Evolutionary conservation across 2,329 filamentous ascomycete genomes (phyloP), one percentile per base, ranked within the genome.

Genomic region (Camillea tinctor): DNA sequence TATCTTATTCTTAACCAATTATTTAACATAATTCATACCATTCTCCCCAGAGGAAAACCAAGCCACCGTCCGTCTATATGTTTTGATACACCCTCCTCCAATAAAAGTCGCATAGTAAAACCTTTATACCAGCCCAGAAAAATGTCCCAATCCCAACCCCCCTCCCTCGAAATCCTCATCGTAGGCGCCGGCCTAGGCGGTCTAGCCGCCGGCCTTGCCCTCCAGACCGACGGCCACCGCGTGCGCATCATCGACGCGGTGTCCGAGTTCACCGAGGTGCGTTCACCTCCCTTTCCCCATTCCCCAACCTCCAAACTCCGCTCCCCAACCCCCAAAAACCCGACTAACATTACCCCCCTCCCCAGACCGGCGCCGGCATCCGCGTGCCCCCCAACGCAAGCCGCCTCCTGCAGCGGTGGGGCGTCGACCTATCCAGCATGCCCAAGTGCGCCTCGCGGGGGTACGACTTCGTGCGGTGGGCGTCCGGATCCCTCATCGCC

Each of bases 331-430:
- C 24, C 24, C 24, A n/a, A n/a, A n/a, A n/a, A n/a, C n/a, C n/a
- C n/a, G n/a, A n/a, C n/a, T n/a, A n/a, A n/a, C n/a, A n/a, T n/a
- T n/a, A 4, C 24, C 24, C 24, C 24, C 24, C 9, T 26, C 24
- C 24, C 24, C 24, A 56, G 71, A 68, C 56, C 36, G 72, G 72
- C 4, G 73, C 73, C 4, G 72, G 73, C 7, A 74, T 75, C 36
- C 66, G 72, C 20, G 63, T 75, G 9, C 71, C 73, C 1, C 71
- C 74, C 20, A 76, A 76, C 60, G 70, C 68, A 11, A 63, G 64
- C 8, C 66, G 66, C 2, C 68, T 75, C 5, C 63, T 75, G 13
- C 66, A 70, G 19, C 60, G 66, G 8, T 74, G 73, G 74, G 73
- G 73, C 2, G 63, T 73, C 17, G 66, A 68, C 54, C 49, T 71